Conservation (phyloP, 257 asterid genomes). For the Osmanthus fragrans region DNA sequence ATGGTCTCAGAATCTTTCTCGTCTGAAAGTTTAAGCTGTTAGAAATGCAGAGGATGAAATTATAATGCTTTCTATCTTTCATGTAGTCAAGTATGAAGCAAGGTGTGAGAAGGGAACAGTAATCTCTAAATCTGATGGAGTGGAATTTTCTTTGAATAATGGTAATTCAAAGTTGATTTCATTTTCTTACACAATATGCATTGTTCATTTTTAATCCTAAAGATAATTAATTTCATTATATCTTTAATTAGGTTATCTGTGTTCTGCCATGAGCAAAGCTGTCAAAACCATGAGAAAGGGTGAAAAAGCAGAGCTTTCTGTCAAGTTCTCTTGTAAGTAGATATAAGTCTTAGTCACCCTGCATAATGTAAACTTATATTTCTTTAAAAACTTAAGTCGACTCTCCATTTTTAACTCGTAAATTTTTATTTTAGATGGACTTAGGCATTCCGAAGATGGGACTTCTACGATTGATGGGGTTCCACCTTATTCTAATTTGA, state of each 20-base stretch:
- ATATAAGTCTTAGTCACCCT: background rate
- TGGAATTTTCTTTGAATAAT: slow-evolving; percentile 42
- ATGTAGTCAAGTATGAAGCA: slow-evolving; percentile 54
- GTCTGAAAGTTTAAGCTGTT: background rate
- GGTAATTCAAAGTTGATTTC: slow-evolving; percentile 31
- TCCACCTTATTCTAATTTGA: slow-evolving; percentile 35
- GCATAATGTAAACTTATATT: background rate
- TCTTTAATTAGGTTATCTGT: slow-evolving; percentile 39
- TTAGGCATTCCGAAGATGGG: slow-evolving; percentile 24
- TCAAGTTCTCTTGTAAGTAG: slow-evolving; percentile 55
- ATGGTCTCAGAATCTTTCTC: too few relatives aligned
- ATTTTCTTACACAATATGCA: background rate
- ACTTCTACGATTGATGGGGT: slow-evolving; percentile 17
- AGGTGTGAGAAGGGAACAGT: slow-evolving; percentile 36
- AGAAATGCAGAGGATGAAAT: background rate
- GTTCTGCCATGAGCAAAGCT: slow-evolving; percentile 61
- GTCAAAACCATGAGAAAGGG: slow-evolving; percentile 67
- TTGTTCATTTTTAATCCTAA: background rate
- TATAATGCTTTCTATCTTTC: background rate
- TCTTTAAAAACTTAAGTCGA: background rate
- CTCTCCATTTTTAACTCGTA: slow-evolving; percentile 1
- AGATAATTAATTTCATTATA: background rate
- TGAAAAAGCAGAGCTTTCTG: slow-evolving; percentile 58
- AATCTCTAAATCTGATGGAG: slow-evolving; percentile 42
- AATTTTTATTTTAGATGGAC: slow-evolving; percentile 42